A percentile compares a stretch with the other conserved stretches of the same genome.
These are phyloP conservation scores for Pseudocercospora pini-densiflorae DNA, from an alignment of 2,329 filamentous ascomycete species.

Conservation along the genomic window DNA sequence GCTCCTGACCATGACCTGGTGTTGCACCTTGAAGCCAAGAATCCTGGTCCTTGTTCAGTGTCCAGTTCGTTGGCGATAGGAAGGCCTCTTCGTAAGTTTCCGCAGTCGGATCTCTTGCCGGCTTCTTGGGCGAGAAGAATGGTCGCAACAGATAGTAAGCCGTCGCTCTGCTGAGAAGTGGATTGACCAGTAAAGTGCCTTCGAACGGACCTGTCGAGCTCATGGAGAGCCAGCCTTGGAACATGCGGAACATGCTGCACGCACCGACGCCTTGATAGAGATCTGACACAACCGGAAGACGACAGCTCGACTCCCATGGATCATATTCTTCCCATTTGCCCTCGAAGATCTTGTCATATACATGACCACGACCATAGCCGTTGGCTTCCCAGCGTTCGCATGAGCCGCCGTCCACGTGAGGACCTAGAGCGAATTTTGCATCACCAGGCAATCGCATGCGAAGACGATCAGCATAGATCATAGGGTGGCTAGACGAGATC, in stretches of 20 bases:
- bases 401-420: slow-evolving; percentile 59
- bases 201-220: slow-evolving; percentile 72
- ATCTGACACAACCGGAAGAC: slow-evolving; percentile 71
- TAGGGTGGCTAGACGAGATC: slow-evolving; percentile 52
- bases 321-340: slow-evolving; percentile 83
- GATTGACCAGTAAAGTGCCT: slow-evolving; percentile 82
- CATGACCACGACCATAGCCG: slow-evolving; percentile 65
- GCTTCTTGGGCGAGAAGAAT: slow-evolving; percentile 69
- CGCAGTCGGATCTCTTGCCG: slow-evolving; percentile 40
- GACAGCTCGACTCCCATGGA: slow-evolving; percentile 75
- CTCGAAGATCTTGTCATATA: slow-evolving; percentile 74
- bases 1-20: slow-evolving; percentile 71
- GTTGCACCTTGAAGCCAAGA: slow-evolving; percentile 72
- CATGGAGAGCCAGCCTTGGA: slow-evolving; percentile 88
- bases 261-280: slow-evolving; percentile 81
- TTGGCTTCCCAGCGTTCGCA: slow-evolving; percentile 60
- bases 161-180: slow-evolving; percentile 73
- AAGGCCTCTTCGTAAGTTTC: slow-evolving; percentile 48
- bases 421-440: slow-evolving; percentile 58
- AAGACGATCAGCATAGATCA: slow-evolving; percentile 54
- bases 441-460: slow-evolving; percentile 61
- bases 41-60: slow-evolving; percentile 56
- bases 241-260: slow-evolving; percentile 84
- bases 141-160: slow-evolving; percentile 82
- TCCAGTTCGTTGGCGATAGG: slow-evolving; percentile 64